phyloP scores from a whole-genome alignment of 2,329 filamentous ascomycete genomes.

The Ascochyta lentis region DNA sequence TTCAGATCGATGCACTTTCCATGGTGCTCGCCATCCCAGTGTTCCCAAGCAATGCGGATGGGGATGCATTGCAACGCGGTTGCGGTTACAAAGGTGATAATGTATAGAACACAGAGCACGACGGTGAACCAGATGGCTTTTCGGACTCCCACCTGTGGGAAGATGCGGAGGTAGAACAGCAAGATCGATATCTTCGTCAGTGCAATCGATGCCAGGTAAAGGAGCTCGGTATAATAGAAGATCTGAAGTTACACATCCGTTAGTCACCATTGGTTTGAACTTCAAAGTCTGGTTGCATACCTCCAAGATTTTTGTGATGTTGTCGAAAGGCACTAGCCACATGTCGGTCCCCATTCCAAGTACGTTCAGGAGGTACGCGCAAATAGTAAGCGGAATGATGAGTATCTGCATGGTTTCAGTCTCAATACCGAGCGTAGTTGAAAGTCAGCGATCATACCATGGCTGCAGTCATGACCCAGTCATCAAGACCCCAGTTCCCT shows the following conservation, averaged over 20 bases:
- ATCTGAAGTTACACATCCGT: too few relatives aligned
- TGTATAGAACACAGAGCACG: slow-evolving; percentile 24
- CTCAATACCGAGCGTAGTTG: neutral
- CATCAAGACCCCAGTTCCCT: slow-evolving; percentile 49
- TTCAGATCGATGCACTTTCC: slow-evolving; percentile 36
- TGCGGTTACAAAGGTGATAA: slow-evolving; percentile 27
- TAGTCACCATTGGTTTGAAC: too few relatives aligned
- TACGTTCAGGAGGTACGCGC: slow-evolving; percentile 19
- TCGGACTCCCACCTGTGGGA: slow-evolving; percentile 29
- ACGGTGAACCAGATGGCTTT: slow-evolving; percentile 24
- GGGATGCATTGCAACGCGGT: slow-evolving; percentile 32
- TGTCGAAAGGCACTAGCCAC: slow-evolving; percentile 54
- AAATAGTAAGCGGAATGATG: slow-evolving; percentile 5
- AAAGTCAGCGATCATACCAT: slow-evolving; percentile 21
- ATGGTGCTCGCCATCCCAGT: slow-evolving; percentile 36
- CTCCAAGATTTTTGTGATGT: slow-evolving; percentile 55
- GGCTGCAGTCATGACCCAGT: slow-evolving; percentile 44
- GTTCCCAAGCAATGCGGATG: slow-evolving; percentile 30
- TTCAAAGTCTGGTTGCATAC: slow-evolving; percentile 21
- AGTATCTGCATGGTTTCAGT: neutral
- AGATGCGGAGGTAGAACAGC: slow-evolving; percentile 42
- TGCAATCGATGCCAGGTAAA: too few relatives aligned
- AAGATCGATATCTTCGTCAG: slow-evolving; percentile 31
- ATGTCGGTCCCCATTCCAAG: slow-evolving; percentile 60
- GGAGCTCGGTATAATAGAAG: too few relatives aligned